Conservation (phyloP, 129 eudicot genomes). For the carrot (Daucus carota) region DNA sequence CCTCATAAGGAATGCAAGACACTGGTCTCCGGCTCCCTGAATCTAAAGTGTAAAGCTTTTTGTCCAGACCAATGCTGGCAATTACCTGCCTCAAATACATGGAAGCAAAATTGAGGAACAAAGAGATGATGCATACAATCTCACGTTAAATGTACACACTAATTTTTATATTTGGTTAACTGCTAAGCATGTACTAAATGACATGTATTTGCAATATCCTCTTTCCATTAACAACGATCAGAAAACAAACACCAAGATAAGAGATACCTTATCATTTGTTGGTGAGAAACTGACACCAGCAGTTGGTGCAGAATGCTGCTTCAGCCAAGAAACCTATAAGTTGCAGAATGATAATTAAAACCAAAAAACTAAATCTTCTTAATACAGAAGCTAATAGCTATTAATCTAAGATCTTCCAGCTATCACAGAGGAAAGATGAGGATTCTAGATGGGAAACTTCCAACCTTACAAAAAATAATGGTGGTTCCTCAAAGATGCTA, state of each 20-base stretch:
- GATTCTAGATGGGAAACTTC: neutral
- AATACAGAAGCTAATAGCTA: neutral
- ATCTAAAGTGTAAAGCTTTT: conserved; percentile 86
- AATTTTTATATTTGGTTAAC: neutral
- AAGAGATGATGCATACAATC: neutral
- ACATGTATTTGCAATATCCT: neutral
- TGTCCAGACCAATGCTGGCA: conserved; percentile 90
- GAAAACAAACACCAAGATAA: neutral
- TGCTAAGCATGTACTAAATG: neutral
- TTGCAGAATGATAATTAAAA: conserved; percentile 7
- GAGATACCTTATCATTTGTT: conserved; percentile 78
- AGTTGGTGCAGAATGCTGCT: conserved; percentile 97
- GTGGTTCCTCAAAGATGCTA: neutral
- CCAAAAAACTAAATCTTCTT: neutral
- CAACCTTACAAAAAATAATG: neutral
- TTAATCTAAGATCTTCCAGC: neutral
- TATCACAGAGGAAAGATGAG: neutral
- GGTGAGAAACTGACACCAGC: conserved; percentile 96
- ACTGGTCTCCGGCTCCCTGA: conserved; percentile 55
- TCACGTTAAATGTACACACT: neutral
- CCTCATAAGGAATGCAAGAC: conserved; percentile 68
- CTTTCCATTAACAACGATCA: neutral
- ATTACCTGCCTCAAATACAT: conserved; percentile 45
- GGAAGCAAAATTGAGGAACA: conserved; percentile 12
- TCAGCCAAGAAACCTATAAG: conserved; percentile 82